Conservation (phyloP, 2,329 filamentous ascomycete species). For the Aspergillus sp. region DNA sequence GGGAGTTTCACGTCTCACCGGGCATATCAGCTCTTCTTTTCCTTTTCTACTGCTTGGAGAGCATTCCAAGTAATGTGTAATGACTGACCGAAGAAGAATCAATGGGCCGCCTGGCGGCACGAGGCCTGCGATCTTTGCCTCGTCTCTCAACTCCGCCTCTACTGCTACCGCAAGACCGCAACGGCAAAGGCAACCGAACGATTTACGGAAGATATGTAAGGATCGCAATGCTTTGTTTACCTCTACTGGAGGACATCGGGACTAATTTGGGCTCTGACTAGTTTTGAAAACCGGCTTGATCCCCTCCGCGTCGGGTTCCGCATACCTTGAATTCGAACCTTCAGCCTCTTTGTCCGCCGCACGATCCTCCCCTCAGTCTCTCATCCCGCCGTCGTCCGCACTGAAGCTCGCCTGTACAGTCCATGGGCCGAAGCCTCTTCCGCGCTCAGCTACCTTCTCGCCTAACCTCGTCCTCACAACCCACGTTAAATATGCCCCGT, state of each 20-base stretch:
- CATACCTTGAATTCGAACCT: constrained; percentile 60
- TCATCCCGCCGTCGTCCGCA: constrained; percentile 60
- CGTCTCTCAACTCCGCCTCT: constrained; percentile 42
- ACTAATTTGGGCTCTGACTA: constrained; percentile 39
- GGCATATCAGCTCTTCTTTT: constrained; percentile 3
- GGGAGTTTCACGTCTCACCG: constrained; percentile 7
- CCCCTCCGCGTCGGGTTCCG: constrained; percentile 89
- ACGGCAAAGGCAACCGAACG: constrained; percentile 63
- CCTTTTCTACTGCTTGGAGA: constrained; percentile 7
- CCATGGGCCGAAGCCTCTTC: constrained; percentile 87
- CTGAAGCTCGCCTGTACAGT: constrained; percentile 92
- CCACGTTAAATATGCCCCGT: constrained; percentile 94
- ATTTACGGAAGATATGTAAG: constrained; percentile 84
- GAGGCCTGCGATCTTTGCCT: constrained; percentile 67
- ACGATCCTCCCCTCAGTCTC: constrained; percentile 43
- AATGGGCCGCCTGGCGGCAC: constrained; percentile 84
- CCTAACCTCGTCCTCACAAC: constrained; percentile 89
- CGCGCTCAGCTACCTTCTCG: constrained; percentile 85
- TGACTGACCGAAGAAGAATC: constrained; percentile 84
- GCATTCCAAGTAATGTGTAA: constrained; percentile 38
- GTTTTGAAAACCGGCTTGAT: constrained; percentile 90
- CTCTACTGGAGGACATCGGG: neutral
- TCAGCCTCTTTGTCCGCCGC: constrained; percentile 46
- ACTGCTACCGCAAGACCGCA: constrained; percentile 52
- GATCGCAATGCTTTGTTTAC: neutral